phyloP scores from a whole-genome alignment of 2,329 filamentous ascomycete genomes.

The Fonsecaea nubica region DNA sequence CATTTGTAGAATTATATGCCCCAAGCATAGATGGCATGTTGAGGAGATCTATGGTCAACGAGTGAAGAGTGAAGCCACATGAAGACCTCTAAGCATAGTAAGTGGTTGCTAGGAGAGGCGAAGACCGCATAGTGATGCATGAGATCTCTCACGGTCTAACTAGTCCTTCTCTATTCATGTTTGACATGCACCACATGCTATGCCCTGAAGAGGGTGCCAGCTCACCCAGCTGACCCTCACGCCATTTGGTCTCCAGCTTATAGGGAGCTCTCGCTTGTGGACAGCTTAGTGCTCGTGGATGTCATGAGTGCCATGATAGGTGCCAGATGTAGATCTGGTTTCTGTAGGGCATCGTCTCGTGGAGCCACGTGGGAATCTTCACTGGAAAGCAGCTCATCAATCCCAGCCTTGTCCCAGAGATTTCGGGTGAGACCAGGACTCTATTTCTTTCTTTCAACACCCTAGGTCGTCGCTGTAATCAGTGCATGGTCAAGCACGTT shows the following conservation, averaged over 20 bases:
- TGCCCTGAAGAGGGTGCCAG: not conserved
- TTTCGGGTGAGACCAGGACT: not conserved
- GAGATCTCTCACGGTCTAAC: not conserved
- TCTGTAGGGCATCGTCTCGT: not conserved
- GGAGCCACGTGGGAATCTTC: not conserved
- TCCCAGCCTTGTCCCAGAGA: not conserved
- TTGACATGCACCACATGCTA: not conserved
- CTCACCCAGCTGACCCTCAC: not conserved
- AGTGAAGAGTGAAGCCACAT: not conserved
- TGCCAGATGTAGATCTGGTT: not conserved
- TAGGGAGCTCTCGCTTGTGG: not conserved
- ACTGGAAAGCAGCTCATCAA: not conserved
- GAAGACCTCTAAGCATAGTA: not conserved
- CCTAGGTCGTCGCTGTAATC: not conserved
- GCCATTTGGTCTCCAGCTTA: not conserved
- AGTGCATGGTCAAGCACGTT: not conserved
- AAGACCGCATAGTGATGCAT: not conserved
- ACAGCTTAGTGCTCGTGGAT: not conserved
- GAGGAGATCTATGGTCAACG: not conserved
- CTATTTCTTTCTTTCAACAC: not conserved
- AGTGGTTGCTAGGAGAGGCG: not conserved
- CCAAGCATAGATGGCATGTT: no score
- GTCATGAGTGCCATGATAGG: not conserved
- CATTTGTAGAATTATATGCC: not conserved
- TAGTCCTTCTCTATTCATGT: not conserved